Conservation (phyloP, 2,329 filamentous ascomycete species). For the Shiraia sp. region DNA sequence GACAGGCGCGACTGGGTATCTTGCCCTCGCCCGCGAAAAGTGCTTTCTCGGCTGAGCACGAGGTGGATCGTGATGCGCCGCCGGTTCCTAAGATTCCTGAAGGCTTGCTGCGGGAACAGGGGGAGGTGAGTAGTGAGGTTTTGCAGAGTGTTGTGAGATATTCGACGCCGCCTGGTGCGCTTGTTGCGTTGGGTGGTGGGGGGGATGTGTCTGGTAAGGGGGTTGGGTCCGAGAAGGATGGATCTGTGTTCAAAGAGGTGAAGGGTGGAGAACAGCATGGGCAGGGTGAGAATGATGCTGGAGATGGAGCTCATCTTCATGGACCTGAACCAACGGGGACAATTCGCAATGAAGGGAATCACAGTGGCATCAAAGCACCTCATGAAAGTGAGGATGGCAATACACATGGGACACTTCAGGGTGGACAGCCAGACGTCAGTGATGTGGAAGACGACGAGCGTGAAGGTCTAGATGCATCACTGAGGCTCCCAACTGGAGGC, state of each 20-base stretch:
- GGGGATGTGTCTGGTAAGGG: too few relatives aligned
- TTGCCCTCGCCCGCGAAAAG: conserved; percentile 37
- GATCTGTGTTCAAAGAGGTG: too few relatives aligned
- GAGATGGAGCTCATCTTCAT: too few relatives aligned
- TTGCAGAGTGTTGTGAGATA: conserved; percentile 36
- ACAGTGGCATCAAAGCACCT: too few relatives aligned
- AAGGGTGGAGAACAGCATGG: too few relatives aligned
- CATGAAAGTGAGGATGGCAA: too few relatives aligned
- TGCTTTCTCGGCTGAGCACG: conserved; percentile 24
- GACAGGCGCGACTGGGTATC: conserved; percentile 22
- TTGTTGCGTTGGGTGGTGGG: conserved; percentile 7
- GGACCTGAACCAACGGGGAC: too few relatives aligned
- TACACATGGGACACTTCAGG: too few relatives aligned
- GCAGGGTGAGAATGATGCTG: too few relatives aligned
- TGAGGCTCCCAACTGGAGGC: background rate
- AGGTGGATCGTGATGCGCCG: conserved; percentile 23
- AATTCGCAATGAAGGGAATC: too few relatives aligned
- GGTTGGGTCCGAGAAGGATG: too few relatives aligned
- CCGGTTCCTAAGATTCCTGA: conserved; percentile 36
- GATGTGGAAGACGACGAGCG: background rate
- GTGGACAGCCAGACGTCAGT: too few relatives aligned
- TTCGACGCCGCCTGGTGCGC: conserved; percentile 21
- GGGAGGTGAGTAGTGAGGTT: conserved; percentile 25
- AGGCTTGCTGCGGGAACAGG: conserved; percentile 15
- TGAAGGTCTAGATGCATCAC: background rate